These are phyloP conservation scores for Hansenula sp. DNA, from an alignment of 1,139 yeast genomes.

Conservation along the genomic window DNA sequence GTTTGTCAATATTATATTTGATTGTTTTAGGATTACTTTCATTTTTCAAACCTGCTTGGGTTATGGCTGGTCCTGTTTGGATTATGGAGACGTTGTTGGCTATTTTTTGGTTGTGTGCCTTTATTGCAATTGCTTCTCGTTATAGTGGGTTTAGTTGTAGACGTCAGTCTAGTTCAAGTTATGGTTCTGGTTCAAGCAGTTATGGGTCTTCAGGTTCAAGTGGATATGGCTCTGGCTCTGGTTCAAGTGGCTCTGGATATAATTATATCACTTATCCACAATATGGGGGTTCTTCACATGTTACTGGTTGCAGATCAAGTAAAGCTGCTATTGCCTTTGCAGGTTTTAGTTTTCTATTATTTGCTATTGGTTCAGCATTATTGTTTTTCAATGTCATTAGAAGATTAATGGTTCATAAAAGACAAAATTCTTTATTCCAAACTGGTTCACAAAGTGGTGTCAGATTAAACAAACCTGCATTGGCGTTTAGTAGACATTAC, in stretches of 20 bases:
- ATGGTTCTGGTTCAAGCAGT: no score
- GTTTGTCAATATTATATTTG: slow-evolving; percentile 15
- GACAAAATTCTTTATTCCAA: slow-evolving; percentile 12
- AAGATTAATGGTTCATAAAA: slow-evolving; percentile 17
- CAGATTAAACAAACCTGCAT: slow-evolving; percentile 11
- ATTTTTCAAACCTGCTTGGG: slow-evolving; percentile 3
- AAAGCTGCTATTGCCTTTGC: slow-evolving; percentile 31
- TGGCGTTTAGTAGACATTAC: slow-evolving; percentile 10
- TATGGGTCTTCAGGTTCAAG: background rate
- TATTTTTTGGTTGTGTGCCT: slow-evolving; percentile 16
- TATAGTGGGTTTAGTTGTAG: slow-evolving; percentile 13
- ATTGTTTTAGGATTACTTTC: slow-evolving; percentile 8
- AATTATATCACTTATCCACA: background rate
- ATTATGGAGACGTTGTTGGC: slow-evolving; percentile 12
- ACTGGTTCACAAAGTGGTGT: slow-evolving; percentile 7
- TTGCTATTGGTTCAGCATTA: slow-evolving; percentile 19
- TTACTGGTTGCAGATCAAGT: slow-evolving; percentile 23
- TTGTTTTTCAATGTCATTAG: slow-evolving; percentile 25
- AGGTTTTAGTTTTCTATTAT: slow-evolving; percentile 25
- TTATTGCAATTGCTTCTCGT: slow-evolving; percentile 16
- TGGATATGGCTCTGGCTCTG: background rate
- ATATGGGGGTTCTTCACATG: background rate
- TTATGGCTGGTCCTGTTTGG: slow-evolving; percentile 14
- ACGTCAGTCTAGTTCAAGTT: background rate
- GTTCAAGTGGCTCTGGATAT: background rate